These are phyloP conservation scores for Gossypium arboreum DNA, from an alignment of 345 rosid genomes.

Conservation along the genomic window DNA sequence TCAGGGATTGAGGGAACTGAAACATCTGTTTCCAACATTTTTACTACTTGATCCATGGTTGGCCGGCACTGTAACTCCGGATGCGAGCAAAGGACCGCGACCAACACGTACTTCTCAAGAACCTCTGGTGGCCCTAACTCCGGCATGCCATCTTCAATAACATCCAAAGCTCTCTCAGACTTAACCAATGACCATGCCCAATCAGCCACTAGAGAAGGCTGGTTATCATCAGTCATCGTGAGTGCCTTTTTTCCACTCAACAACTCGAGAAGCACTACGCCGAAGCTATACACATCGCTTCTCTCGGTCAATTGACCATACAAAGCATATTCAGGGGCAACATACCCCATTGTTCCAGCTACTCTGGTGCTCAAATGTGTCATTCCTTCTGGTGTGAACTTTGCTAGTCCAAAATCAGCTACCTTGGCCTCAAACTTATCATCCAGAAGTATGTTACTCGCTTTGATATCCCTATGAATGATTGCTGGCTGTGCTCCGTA, in stretches of 20 bases:
- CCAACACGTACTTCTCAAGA: constrained; percentile 72
- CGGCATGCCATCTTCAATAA: constrained; percentile 67
- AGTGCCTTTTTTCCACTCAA: constrained; percentile 81
- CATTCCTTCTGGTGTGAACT: constrained; percentile 72
- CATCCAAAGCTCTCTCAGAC: constrained; percentile 57
- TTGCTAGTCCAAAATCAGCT: constrained; percentile 86
- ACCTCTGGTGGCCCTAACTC: constrained; percentile 55
- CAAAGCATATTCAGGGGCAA: constrained; percentile 91
- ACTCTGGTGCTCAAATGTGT: constrained; percentile 89
- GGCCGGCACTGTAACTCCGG: constrained; percentile 86
- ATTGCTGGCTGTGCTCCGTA: constrained; percentile 73
- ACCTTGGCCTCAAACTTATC: constrained; percentile 77
- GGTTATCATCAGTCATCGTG: constrained; percentile 38
- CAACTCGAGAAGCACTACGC: constrained; percentile 83
- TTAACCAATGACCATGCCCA: constrained; percentile 92
- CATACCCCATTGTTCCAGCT: constrained; percentile 94
- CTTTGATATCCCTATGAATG: constrained; percentile 87
- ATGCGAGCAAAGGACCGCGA: constrained; percentile 83
- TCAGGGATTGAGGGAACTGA: constrained; percentile 73
- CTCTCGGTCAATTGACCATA: constrained; percentile 84
- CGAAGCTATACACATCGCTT: constrained; percentile 92
- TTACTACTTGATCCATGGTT: constrained; percentile 90
- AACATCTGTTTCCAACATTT: constrained; percentile 77
- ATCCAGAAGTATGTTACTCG: constrained; percentile 83
- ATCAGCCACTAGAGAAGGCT: constrained; percentile 65